Percentiles rank a stretch among this genome's conserved stretches.
Evolutionary conservation across 768 basidiomycete species (phyloP).

Genomic region (Gymnopilus dilepis): DNA sequence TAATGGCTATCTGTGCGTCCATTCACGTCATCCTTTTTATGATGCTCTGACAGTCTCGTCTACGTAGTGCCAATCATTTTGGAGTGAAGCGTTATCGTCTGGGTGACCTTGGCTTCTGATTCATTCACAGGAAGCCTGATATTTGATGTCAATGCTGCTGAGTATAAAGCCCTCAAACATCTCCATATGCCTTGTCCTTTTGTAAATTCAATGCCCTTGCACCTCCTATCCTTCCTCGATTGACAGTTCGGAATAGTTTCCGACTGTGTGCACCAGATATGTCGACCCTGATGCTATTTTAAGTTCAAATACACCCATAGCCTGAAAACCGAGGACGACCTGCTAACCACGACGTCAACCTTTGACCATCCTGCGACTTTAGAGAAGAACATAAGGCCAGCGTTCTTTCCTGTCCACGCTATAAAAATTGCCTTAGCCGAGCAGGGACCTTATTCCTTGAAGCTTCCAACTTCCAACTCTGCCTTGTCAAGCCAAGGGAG

Average conservation of each 20-base stretch:
- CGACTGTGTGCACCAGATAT: background rate
- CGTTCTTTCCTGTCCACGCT: background rate
- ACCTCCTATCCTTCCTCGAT: background rate
- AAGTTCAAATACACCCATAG: background rate
- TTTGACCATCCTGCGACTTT: background rate
- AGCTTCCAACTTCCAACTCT: no score
- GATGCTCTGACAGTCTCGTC: background rate
- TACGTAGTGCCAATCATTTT: background rate
- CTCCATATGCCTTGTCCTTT: no score
- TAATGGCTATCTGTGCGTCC: constrained; percentile 9
- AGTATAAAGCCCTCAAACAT: no score
- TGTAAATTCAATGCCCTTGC: background rate
- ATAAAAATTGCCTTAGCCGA: no score
- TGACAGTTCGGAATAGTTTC: background rate
- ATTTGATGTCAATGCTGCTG: no score
- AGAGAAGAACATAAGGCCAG: background rate
- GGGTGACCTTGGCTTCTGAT: constrained; percentile 1
- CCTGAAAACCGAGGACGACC: background rate
- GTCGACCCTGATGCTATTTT: background rate
- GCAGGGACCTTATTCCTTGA: no score
- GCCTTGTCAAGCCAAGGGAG: no score
- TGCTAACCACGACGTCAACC: background rate
- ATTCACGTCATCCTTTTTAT: background rate
- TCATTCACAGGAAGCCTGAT: background rate
- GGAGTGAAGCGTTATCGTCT: constrained; percentile 11